Evolutionary conservation across 345 rosid species (phyloP).

Genomic region (Mallotus nudiflorus): DNA sequence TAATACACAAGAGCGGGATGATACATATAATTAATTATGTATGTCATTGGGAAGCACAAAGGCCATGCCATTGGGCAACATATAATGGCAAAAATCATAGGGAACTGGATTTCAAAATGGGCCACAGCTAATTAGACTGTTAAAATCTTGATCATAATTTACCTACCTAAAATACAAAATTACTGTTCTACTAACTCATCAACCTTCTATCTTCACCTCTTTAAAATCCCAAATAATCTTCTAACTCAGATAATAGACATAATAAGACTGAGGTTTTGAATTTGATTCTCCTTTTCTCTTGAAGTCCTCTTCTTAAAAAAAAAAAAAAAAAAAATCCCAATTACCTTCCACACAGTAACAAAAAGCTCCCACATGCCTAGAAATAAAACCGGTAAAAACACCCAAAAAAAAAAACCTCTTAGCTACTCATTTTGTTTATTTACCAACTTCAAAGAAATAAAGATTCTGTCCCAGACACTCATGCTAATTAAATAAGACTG

Average conservation of each 20-base stretch:
- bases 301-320: too few species aligned
- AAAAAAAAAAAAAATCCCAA: too few species aligned
- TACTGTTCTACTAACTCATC: too few species aligned
- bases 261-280: too few species aligned
- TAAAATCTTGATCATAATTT: neutral
- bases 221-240: too few species aligned
- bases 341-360: neutral
- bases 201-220: too few species aligned
- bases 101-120: neutral
- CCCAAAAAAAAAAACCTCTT: neutral
- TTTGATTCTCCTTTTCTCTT: too few species aligned
- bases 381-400: neutral
- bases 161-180: too few species aligned
- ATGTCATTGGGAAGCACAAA: neutral
- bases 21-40: neutral
- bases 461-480: neutral
- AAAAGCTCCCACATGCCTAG: neutral
- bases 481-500: neutral
- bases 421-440: neutral
- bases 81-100: neutral
- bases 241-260: too few species aligned
- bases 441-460: neutral
- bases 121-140: neutral
- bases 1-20: too few species aligned
- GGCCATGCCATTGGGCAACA: neutral